Evolutionary conservation across 306 rosid species (phyloP).

Genomic region (Dalbergia oliveri): DNA sequence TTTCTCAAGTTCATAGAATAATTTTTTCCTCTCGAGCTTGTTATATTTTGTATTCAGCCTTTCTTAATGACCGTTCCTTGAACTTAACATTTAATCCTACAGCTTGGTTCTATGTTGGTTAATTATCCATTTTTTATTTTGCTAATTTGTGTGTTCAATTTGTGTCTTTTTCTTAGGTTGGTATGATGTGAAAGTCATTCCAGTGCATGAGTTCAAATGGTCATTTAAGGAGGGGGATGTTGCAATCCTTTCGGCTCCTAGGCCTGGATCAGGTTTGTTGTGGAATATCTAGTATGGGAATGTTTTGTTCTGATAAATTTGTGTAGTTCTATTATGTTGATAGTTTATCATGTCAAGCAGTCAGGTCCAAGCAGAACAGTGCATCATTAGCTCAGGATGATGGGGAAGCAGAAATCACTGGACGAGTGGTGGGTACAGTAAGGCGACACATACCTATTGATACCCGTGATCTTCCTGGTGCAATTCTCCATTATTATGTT

Average conservation of each 20-base stretch:
- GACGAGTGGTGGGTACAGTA: conserved; percentile 93
- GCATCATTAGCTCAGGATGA: conserved; percentile 63
- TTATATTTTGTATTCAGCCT: conserved; percentile 23
- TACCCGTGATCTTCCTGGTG: conserved; percentile 94
- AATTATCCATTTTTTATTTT: not conserved
- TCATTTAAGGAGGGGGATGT: conserved; percentile 99
- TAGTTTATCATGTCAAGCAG: conserved; percentile 63
- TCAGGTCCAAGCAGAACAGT: conserved; percentile 70
- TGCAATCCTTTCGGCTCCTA: conserved; percentile 89
- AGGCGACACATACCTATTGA: conserved; percentile 90
- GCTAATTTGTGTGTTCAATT: conserved; percentile 41
- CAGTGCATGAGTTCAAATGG: conserved; percentile 92
- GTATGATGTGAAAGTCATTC: conserved; percentile 94
- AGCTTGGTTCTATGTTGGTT: conserved; percentile 15
- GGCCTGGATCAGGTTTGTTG: conserved; percentile 93
- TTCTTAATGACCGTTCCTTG: conserved; percentile 8
- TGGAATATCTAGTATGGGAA: conserved; percentile 30
- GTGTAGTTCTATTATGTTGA: conserved; percentile 6
- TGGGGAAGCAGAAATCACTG: conserved; percentile 80
- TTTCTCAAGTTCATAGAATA: conserved; percentile 25
- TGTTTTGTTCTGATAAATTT: not conserved
- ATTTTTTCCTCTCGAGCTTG: conserved; percentile 26
- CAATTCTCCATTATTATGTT: conserved; percentile 92
- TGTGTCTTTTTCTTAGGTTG: conserved; percentile 67
- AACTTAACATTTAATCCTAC: conserved; percentile 27